Evolutionary conservation across 2,329 filamentous ascomycete genomes (phyloP).

Genomic region (Aspergillus uvarum): DNA sequence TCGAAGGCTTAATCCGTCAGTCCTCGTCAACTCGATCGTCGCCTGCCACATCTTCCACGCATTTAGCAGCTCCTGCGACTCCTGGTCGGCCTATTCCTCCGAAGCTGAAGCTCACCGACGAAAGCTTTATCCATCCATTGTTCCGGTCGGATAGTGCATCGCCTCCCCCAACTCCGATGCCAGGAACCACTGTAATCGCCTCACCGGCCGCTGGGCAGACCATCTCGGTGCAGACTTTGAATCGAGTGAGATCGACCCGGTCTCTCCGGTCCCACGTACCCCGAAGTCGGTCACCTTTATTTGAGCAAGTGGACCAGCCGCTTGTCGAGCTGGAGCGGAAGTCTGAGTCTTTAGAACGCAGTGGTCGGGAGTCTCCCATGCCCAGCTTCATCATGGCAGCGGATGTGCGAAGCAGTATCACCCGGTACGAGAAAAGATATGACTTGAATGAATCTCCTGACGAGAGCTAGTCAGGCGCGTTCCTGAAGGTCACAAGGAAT

Average conservation of each 20-base stretch:
- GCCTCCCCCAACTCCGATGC: constrained; percentile 52
- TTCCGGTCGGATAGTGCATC: constrained; percentile 56
- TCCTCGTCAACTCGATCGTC: constrained; percentile 19
- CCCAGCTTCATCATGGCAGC: constrained; percentile 21
- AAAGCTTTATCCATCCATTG: constrained; percentile 58
- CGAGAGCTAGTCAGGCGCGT: constrained; percentile 22
- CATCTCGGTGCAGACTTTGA: constrained; percentile 43
- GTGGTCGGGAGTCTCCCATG: constrained; percentile 5
- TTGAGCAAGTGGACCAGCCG: constrained; percentile 16
- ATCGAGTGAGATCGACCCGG: constrained; percentile 36
- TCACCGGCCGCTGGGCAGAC: constrained; percentile 56
- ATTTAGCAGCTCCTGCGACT: constrained; percentile 18
- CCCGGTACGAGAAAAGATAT: constrained; percentile 27
- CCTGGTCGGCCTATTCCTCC: constrained; percentile 16
- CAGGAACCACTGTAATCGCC: constrained; percentile 56
- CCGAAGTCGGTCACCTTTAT: constrained; percentile 20
- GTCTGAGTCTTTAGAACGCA: constrained; percentile 7
- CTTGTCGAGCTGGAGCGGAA: constrained; percentile 12
- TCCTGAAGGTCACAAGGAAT: neutral
- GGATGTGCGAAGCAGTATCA: constrained; percentile 24
- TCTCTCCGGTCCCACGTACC: constrained; percentile 29
- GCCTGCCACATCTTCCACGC: constrained; percentile 21
- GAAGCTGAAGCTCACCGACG: constrained; percentile 33
- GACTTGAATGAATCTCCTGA: constrained; percentile 31
- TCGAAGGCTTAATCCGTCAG: constrained; percentile 27